phyloP scores from a whole-genome alignment of 805 yeast genomes.

The Sugiyamaella mastotermitis region DNA sequence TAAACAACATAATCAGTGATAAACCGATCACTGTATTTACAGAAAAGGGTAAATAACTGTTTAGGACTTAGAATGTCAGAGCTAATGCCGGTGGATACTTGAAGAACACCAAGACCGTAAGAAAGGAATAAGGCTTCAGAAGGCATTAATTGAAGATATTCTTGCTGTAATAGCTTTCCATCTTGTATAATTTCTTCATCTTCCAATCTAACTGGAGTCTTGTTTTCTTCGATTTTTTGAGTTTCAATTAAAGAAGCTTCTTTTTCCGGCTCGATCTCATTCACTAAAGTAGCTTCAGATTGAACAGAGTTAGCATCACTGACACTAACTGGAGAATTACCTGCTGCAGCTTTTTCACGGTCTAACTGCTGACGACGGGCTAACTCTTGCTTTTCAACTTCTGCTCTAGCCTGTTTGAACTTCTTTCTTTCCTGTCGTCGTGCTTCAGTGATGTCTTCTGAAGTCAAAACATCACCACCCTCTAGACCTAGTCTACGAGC shows the following conservation, averaged over 20 bases:
- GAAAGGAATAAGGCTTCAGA: conserved; percentile 68
- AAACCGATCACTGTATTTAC: conserved; percentile 32
- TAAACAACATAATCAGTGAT: conserved; percentile 63
- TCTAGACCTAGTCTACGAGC: conserved; percentile 46
- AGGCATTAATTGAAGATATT: conserved; percentile 61
- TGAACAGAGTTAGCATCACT: not conserved
- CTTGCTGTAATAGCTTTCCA: conserved; percentile 27
- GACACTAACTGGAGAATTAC: not conserved
- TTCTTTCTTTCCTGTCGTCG: conserved; percentile 66
- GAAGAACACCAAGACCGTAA: conserved; percentile 48
- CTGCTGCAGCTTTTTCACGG: conserved; percentile 23
- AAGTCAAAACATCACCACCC: conserved; percentile 31
- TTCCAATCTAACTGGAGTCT: conserved; percentile 29
- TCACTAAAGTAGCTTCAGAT: not conserved
- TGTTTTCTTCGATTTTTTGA: not conserved
- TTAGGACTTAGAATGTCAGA: conserved; percentile 21
- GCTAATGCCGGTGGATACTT: conserved; percentile 25
- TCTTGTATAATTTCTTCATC: conserved; percentile 31
- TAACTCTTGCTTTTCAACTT: conserved; percentile 46
- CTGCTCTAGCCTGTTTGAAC: conserved; percentile 65
- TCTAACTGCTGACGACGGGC: conserved; percentile 36
- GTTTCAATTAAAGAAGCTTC: not conserved
- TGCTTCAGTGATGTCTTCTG: conserved; percentile 72
- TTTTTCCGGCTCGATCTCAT: not conserved
- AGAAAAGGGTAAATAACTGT: conserved; percentile 23